Percentiles rank a stretch among this genome's conserved stretches.
Conservation (phyloP, 257 asterid species). For the Penstemon davidsonii region DNA sequence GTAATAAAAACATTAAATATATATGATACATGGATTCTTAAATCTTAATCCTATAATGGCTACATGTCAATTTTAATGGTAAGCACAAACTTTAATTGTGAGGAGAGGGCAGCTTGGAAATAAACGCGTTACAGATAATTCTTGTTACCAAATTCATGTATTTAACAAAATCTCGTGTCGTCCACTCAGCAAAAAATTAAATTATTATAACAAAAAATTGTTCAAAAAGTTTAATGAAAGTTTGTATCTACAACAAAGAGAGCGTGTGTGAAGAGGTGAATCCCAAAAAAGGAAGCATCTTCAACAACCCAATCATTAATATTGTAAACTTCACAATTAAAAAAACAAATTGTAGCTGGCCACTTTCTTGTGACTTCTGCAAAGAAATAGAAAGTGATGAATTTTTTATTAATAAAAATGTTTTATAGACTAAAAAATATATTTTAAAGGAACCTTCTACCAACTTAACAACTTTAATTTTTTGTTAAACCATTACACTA, state of each 20-base stretch:
- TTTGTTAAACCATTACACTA: too few relatives aligned
- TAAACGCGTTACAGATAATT: constrained; percentile 41
- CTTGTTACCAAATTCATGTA: constrained; percentile 32
- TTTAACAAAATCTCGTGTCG: constrained; percentile 31
- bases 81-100: constrained; percentile 29
- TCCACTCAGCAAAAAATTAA: constrained; percentile 26
- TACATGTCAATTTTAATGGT: constrained; percentile 17
- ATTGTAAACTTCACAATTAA: constrained; percentile 12
- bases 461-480: too few relatives aligned
- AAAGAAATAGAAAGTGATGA: background rate
- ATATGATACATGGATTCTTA: background rate
- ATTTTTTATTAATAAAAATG: constrained; percentile 13
- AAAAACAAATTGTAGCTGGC: background rate
- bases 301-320: constrained; percentile 44
- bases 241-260: constrained; percentile 34
- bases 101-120: constrained; percentile 29
- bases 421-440: too few relatives aligned
- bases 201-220: background rate
- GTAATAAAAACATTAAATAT: background rate
- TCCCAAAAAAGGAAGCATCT: constrained; percentile 8
- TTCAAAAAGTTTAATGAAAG: constrained; percentile 25
- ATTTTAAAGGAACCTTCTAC: too few relatives aligned
- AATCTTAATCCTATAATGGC: background rate
- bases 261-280: constrained; percentile 22
- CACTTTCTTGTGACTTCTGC: background rate